Evolutionary conservation across 768 basidiomycete genomes (phyloP).

Genomic region (Lyophyllum decastes): DNA sequence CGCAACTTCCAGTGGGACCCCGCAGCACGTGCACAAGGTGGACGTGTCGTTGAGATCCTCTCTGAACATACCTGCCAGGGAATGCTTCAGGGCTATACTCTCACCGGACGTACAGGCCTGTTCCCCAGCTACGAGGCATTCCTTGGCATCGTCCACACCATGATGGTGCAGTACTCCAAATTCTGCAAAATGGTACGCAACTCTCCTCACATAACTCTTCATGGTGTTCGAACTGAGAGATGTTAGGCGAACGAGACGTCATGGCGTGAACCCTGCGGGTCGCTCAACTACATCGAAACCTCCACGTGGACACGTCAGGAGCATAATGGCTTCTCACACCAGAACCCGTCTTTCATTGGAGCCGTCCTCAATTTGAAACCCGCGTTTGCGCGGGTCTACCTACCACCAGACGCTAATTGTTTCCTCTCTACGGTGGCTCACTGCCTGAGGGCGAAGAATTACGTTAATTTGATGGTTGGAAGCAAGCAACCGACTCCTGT

Average conservation of each 20-base stretch:
- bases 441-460: slow-evolving; percentile 82
- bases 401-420: slow-evolving; percentile 91
- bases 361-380: slow-evolving; percentile 82
- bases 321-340: slow-evolving; percentile 90
- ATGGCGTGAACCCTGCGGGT: slow-evolving; percentile 73
- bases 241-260: slow-evolving; percentile 53
- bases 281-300: slow-evolving; percentile 86
- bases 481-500: slow-evolving; percentile 82
- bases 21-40: slow-evolving; percentile 65
- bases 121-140: slow-evolving; percentile 94
- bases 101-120: slow-evolving; percentile 82
- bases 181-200: slow-evolving; percentile 75
- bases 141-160: slow-evolving; percentile 85
- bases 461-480: slow-evolving; percentile 86
- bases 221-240: not conserved
- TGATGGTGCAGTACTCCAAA: slow-evolving; percentile 90
- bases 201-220: not conserved
- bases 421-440: slow-evolving; percentile 83
- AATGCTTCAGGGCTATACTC: slow-evolving; percentile 90
- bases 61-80: slow-evolving; percentile 89
- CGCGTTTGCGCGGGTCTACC: slow-evolving; percentile 70
- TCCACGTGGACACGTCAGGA: slow-evolving; percentile 86
- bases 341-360: slow-evolving; percentile 84
- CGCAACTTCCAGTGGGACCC: slow-evolving; percentile 89
- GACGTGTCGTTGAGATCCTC: slow-evolving; percentile 86